phyloP scores from a whole-genome alignment of 2,329 filamentous ascomycete genomes.

The Penicillium polonicum region DNA sequence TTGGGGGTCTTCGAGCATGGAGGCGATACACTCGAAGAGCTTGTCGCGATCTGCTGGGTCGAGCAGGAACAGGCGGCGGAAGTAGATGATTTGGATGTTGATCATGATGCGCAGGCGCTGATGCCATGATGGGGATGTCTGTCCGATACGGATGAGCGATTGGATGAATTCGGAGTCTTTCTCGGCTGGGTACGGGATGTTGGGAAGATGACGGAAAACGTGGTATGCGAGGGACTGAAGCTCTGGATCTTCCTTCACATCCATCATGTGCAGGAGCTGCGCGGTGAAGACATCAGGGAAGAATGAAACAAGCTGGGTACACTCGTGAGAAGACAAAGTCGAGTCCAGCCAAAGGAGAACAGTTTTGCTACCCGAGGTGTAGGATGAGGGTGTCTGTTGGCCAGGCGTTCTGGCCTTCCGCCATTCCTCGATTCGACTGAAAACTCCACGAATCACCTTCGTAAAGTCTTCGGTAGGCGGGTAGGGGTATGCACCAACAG shows the following conservation, averaged over 20 bases:
- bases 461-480: conserved; percentile 72
- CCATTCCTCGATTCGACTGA: conserved; percentile 80
- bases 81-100: conserved; percentile 99
- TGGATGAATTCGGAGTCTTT: conserved; percentile 83
- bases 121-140: conserved; percentile 84
- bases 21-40: conserved; percentile 88
- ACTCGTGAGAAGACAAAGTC: conserved; percentile 87
- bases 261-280: conserved; percentile 98
- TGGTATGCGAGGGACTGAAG: conserved; percentile 92
- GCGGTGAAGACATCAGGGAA: conserved; percentile 88
- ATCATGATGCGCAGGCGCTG: conserved; percentile 91
- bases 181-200: conserved; percentile 85
- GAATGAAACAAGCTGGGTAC: conserved; percentile 84
- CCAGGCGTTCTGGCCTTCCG: conserved; percentile 78
- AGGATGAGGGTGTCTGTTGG: conserved; percentile 88
- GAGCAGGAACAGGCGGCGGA: conserved; percentile 89
- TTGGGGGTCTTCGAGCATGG: conserved; percentile 88
- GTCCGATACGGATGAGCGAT: conserved; percentile 83
- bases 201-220: conserved; percentile 93
- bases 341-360: conserved; percentile 93
- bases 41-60: conserved; percentile 69
- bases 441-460: conserved; percentile 70
- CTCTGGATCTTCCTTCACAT: conserved; percentile 97
- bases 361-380: conserved; percentile 95
- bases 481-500: conserved; percentile 83